Percentiles rank a stretch among this genome's conserved stretches.
Conservation (phyloP, 2,329 filamentous ascomycete genomes). For the Apiospora rasikravindrae region DNA sequence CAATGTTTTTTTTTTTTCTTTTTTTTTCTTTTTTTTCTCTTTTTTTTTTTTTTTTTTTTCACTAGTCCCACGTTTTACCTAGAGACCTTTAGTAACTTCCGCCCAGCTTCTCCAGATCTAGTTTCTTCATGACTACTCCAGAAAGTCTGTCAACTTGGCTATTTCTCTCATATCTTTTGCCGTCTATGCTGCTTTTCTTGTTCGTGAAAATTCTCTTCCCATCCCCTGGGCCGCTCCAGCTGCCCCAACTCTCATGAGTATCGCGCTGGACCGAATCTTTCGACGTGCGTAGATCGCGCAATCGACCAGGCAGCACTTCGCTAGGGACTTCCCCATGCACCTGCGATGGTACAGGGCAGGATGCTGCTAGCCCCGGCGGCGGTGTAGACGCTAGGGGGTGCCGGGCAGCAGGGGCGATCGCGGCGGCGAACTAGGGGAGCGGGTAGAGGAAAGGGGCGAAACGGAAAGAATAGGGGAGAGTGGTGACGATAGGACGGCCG, state of each 20-base stretch:
- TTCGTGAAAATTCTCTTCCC: not conserved
- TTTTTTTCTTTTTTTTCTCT: not conserved
- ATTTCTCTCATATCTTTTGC: conserved; percentile 26
- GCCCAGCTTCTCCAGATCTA: conserved; percentile 35
- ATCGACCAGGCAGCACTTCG: conserved; percentile 24
- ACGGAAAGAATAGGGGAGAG: conserved; percentile 28
- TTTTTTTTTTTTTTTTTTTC: not conserved
- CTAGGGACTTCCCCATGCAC: conserved; percentile 20
- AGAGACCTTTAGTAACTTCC: conserved; percentile 29
- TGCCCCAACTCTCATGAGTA: conserved; percentile 42
- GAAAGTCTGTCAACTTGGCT: not conserved
- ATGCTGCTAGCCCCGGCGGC: conserved; percentile 23
- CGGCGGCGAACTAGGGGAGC: conserved; percentile 22
- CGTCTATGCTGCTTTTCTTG: not conserved
- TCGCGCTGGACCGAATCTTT: conserved; percentile 26
- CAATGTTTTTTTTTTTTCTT: not conserved
- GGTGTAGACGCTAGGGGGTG: not conserved
- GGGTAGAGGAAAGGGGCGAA: conserved; percentile 32
- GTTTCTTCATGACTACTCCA: conserved; percentile 28
- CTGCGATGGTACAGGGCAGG: conserved; percentile 10
- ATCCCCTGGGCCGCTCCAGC: conserved; percentile 36
- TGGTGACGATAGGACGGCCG: not conserved
- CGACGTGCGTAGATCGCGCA: not conserved
- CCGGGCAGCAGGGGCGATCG: not conserved
- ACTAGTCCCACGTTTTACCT: not conserved